Percentiles rank a stretch among this genome's conserved stretches.
phyloP scores from a whole-genome alignment of 2,329 filamentous ascomycete genomes.

The Ophiocordyceps camponoti-saundersi region DNA sequence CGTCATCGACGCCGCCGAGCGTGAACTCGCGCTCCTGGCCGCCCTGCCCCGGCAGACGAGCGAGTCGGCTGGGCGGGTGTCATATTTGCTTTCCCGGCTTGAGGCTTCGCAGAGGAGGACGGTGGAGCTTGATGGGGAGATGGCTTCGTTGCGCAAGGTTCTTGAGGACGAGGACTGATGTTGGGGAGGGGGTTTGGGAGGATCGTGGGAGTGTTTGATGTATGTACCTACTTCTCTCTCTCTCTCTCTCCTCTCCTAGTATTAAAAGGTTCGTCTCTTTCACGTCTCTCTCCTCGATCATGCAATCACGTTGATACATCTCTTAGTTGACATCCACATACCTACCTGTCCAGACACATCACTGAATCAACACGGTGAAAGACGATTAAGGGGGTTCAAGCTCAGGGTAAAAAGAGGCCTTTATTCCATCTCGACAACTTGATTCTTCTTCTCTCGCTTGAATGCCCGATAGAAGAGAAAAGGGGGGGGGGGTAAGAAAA shows the following conservation, averaged over 20 bases:
- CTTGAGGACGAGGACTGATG: slow-evolving; percentile 13
- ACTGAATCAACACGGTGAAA: too few species aligned
- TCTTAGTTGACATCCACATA: too few species aligned
- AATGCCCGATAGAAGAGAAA: too few species aligned
- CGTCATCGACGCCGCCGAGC: slow-evolving; percentile 63
- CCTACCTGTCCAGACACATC: too few species aligned
- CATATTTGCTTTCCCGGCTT: slow-evolving; percentile 61
- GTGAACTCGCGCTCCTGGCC: slow-evolving; percentile 56
- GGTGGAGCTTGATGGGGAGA: slow-evolving; percentile 55
- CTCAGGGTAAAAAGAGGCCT: too few species aligned
- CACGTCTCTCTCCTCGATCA: too few species aligned
- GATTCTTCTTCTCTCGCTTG: too few species aligned
- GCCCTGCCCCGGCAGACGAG: slow-evolving; percentile 51
- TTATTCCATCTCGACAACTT: too few species aligned
- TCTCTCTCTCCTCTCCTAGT: not conserved
- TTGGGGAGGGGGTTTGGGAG: not conserved
- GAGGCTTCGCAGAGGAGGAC: slow-evolving; percentile 60
- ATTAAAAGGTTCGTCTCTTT: too few species aligned
- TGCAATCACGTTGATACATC: too few species aligned
- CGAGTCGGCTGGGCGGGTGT: slow-evolving; percentile 48
- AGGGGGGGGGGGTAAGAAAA: too few species aligned
- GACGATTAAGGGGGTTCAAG: too few species aligned
- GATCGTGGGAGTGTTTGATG: not conserved
- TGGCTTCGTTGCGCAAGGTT: slow-evolving; percentile 53
- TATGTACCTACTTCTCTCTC: not conserved